Conservation (phyloP, 768 basidiomycete species). For the Tulasnella sp. region DNA sequence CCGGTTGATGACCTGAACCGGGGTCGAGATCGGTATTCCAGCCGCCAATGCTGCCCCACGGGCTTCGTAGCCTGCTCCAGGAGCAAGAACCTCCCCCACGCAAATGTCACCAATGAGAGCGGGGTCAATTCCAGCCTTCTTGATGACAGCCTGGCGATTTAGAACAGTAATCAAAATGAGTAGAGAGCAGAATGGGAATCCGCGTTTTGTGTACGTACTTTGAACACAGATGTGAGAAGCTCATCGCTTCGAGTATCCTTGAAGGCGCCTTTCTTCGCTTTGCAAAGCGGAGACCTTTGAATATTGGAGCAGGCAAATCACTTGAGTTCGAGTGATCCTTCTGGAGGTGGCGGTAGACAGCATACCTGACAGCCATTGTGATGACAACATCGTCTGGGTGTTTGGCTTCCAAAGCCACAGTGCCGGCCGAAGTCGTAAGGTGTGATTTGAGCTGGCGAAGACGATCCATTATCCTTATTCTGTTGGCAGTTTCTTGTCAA, state of each 20-base stretch:
- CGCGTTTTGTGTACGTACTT: constrained; percentile 31
- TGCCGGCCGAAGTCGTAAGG: constrained; percentile 36
- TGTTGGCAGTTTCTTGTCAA: neutral
- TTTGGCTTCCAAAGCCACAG: constrained; percentile 45
- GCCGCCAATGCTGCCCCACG: constrained; percentile 68
- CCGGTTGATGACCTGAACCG: constrained; percentile 63
- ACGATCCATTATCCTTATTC: constrained; percentile 40
- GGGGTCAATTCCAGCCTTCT: constrained; percentile 50
- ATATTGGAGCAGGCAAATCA: constrained; percentile 27
- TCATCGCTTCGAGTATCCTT: constrained; percentile 44
- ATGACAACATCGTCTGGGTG: constrained; percentile 70
- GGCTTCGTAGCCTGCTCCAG: constrained; percentile 52
- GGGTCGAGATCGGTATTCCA: constrained; percentile 68
- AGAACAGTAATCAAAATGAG: constrained; percentile 29
- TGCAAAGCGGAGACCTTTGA: constrained; percentile 18
- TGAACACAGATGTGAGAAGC: constrained; percentile 48
- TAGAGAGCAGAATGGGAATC: neutral
- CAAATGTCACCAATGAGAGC: constrained; percentile 63
- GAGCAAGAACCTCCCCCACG: constrained; percentile 65
- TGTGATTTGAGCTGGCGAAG: constrained; percentile 58
- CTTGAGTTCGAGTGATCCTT: constrained; percentile 56
- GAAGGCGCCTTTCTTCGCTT: constrained; percentile 60
- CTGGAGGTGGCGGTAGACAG: neutral
- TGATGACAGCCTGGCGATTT: constrained; percentile 34
- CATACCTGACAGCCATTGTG: constrained; percentile 46